These are phyloP conservation scores for Cytospora leucostoma DNA, from an alignment of 2,329 filamentous ascomycete species.

Conservation along the genomic window DNA sequence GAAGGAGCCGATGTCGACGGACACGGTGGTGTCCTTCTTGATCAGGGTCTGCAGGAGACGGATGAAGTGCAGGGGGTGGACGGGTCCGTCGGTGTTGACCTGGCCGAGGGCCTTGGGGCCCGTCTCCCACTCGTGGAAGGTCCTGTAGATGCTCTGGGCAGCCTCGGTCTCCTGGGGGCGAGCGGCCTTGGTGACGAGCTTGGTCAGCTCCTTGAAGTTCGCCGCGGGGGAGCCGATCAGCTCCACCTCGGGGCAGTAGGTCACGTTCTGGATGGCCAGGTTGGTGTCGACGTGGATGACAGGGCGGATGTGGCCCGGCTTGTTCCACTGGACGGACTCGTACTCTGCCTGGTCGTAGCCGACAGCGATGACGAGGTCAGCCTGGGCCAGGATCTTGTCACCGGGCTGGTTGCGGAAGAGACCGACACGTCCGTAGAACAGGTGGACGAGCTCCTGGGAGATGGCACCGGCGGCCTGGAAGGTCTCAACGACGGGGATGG, in stretches of 20 bases:
- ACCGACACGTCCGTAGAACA: constrained; percentile 50
- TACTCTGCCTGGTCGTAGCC: constrained; percentile 52
- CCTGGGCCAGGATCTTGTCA: constrained; percentile 45
- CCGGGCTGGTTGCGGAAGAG: constrained; percentile 52
- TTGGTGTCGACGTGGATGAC: constrained; percentile 49
- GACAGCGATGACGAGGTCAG: constrained; percentile 47
- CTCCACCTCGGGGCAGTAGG: constrained; percentile 45
- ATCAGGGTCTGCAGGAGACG: constrained; percentile 44
- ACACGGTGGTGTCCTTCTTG: constrained; percentile 43
- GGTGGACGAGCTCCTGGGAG: constrained; percentile 43
- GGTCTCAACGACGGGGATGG: constrained; percentile 50
- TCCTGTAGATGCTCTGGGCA: constrained; percentile 38
- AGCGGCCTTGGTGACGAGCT: constrained; percentile 37
- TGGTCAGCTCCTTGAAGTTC: constrained; percentile 42
- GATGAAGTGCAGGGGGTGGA: constrained; percentile 50
- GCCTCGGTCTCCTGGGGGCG: constrained; percentile 40
- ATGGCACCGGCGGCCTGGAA: constrained; percentile 52
- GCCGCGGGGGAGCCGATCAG: constrained; percentile 45
- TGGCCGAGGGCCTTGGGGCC: constrained; percentile 32
- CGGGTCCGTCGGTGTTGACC: constrained; percentile 31
- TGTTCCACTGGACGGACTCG: constrained; percentile 48
- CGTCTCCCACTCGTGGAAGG: constrained; percentile 41
- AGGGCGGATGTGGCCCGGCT: constrained; percentile 35
- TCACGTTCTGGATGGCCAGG: constrained; percentile 42
- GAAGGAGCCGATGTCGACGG: constrained; percentile 49